These are phyloP conservation scores for Lomentospora prolificans DNA, from an alignment of 2,329 filamentous ascomycete genomes.

Conservation along the genomic window DNA sequence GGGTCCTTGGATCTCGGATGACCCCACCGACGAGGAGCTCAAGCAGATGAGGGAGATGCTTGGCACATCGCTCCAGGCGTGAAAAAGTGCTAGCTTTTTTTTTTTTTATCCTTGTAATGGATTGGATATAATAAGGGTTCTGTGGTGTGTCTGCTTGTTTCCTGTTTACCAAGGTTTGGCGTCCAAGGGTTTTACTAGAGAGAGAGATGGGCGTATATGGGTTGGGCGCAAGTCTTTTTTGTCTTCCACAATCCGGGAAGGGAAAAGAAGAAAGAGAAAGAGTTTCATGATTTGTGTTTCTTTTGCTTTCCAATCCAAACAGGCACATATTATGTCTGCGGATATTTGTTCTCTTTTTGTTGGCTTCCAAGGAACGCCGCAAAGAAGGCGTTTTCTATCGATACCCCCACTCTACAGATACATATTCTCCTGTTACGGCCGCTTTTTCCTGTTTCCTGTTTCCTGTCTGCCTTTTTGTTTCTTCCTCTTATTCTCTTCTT, in stretches of 20 bases:
- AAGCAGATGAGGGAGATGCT: conserved; percentile 48
- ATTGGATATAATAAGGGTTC: not conserved
- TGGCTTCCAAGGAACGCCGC: not conserved
- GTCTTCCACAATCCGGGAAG: no score
- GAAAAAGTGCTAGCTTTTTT: not conserved
- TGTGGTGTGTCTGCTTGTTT: not conserved
- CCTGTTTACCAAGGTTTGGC: not conserved
- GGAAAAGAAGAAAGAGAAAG: not conserved
- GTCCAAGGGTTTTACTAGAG: not conserved
- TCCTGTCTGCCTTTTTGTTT: not conserved
- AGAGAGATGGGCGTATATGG: not conserved
- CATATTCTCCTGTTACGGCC: not conserved
- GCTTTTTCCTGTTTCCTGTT: not conserved
- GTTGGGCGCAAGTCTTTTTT: not conserved
- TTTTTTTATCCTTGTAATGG: not conserved
- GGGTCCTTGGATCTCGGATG: conserved; percentile 71
- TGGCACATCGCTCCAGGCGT: conserved; percentile 11
- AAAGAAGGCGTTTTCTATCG: conserved; percentile 6
- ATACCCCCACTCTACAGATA: conserved; percentile 8
- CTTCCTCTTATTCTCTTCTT: no score
- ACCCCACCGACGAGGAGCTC: conserved; percentile 52
- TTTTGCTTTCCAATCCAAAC: not conserved
- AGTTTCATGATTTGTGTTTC: not conserved
- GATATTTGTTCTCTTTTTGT: not conserved
- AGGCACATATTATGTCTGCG: not conserved